Evolutionary conservation across 768 basidiomycete species (phyloP), one percentile per base, ranked within the genome.

Genomic region (Panaeolus cyanescens): DNA sequence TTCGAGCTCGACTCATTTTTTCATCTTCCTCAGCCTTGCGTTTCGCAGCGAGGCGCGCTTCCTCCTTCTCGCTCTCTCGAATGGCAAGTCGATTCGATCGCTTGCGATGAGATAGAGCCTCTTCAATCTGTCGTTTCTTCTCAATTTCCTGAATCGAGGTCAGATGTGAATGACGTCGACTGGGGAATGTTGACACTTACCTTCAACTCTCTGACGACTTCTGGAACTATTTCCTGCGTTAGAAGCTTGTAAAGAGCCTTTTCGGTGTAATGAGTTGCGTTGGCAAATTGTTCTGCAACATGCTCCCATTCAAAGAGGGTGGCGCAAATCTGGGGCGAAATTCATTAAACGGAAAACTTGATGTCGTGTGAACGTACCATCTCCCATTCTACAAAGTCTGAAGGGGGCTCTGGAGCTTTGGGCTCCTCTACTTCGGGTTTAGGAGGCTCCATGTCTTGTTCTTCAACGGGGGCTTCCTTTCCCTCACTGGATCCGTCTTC

Each of bases 31-130:
- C 91, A 2, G 78, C 83, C 62, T 83, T 85, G 66, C 77, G 83
- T 61, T 79, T 77, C n/a, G 85, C 84, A 7, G 83, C 81, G 25
- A 84, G 73, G 33, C 84, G 79, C 20, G 88, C 87, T 63, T 90
- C 86, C 72, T 95, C 91, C 65, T 85, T 86, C 72, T 92, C 93
- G 33, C 78, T 84, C 71, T 96, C 95, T 66, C 86, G 89, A 36
- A 88, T 76, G 3, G 93, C 91, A 60, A 97, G 87, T 32, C 96
- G 90, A 17, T 93, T 93, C 0, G 95, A 96, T 22, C 95, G 89
- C 72, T 98, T 97, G 61, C 95, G 87, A 62, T 92, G 91, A 25
- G 86, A 83, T 12, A 95, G 76, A 1, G 92, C 91, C 64, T 91
- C 89, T 63, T 92, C 90, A 55, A 91, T 62, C 13, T 80, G 84